Base-by-base conservation (phyloP, 2,329 filamentous ascomycete species). In the Fusarium pseudoanthophilum region DNA sequence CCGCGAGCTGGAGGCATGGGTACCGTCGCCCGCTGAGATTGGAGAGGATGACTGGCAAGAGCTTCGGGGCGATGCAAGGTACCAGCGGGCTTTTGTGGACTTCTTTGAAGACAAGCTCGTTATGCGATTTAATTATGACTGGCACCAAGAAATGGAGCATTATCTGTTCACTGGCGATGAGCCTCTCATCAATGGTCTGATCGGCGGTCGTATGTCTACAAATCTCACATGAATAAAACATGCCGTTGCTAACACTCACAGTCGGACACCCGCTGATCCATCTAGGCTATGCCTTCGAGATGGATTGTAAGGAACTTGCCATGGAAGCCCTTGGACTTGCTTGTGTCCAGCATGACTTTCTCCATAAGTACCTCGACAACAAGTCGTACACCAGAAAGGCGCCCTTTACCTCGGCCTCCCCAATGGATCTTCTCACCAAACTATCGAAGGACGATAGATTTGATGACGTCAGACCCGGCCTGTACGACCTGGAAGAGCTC, bases 21-120 rank as follows among this genome's bases (percentile, higher is more conserved):
- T 85, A 60, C 91, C 95, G 74, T 94, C 95, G 4, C 96, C 96
- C 0, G 90, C 91, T 9, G 96, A 99, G 83, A 89, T 99, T 58
- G 90, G 91, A 24, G 87, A 91, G 71, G 88, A 92, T 64, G 96
- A 99, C 80, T 99, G 96, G 95, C 88, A 91, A 72, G 92, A 95
- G 64, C 96, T 91, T 77, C 81, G 98, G 37, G 95, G 95, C 28
- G 90, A 94, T 80, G 88, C 88, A 77, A 90, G 86, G 71, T 98
- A 97, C 79, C 94, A 99, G 82, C 89, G 95, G 67, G 95, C 95
- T 2, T 99, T 92, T 79, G 86, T 99, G 63, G 95, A 99, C 80
- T 98, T 96, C 80, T 98, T 97, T 79, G 96, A 99, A 81, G 96
- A 99, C 80, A 91, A 94, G 78, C 85, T 98, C 36, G 95, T 93